Conservation (phyloP, 192 early-diverging fungal genomes). For the Mortierella alpina region DNA sequence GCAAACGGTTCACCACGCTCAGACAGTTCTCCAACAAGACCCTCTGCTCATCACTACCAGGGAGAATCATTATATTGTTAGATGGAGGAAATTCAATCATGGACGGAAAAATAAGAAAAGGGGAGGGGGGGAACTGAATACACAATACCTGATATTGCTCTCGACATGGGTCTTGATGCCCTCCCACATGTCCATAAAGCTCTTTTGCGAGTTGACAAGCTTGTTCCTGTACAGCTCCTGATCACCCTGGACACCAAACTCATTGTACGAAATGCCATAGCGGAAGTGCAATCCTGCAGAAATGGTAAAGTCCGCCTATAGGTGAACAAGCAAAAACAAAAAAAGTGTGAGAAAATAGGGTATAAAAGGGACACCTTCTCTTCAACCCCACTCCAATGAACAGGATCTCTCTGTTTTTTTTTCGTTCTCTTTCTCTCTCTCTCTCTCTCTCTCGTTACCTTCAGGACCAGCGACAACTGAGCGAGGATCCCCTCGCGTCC, state of each 20-base stretch:
- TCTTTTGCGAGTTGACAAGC: slow-evolving; percentile 60
- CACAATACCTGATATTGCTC: slow-evolving; percentile 59
- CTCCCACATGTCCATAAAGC: slow-evolving; percentile 65
- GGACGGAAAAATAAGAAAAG: background rate
- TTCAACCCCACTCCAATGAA: background rate
- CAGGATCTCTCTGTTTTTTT: slow-evolving; percentile 2
- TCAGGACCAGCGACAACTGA: slow-evolving; percentile 62
- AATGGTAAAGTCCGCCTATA: slow-evolving; percentile 70
- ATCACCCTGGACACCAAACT: slow-evolving; percentile 65
- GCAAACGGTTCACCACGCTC: slow-evolving; percentile 63
- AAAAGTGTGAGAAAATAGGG: background rate
- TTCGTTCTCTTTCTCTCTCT: background rate
- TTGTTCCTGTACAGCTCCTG: slow-evolving; percentile 65
- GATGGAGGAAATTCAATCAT: background rate
- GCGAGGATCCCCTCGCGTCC: slow-evolving; percentile 69
- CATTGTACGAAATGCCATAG: slow-evolving; percentile 71
- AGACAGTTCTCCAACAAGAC: slow-evolving; percentile 64
- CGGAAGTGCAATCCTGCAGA: slow-evolving; percentile 73
- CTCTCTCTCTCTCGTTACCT: slow-evolving; percentile 41
- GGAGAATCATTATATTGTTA: background rate
- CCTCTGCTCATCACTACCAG: slow-evolving; percentile 58
- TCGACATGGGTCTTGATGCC: slow-evolving; percentile 66
- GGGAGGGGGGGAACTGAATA: no score
- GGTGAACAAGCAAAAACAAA: slow-evolving; percentile 6
- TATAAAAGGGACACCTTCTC: no score